Conservation (phyloP, 2,329 filamentous ascomycete species). For the Penicillium sp. region DNA sequence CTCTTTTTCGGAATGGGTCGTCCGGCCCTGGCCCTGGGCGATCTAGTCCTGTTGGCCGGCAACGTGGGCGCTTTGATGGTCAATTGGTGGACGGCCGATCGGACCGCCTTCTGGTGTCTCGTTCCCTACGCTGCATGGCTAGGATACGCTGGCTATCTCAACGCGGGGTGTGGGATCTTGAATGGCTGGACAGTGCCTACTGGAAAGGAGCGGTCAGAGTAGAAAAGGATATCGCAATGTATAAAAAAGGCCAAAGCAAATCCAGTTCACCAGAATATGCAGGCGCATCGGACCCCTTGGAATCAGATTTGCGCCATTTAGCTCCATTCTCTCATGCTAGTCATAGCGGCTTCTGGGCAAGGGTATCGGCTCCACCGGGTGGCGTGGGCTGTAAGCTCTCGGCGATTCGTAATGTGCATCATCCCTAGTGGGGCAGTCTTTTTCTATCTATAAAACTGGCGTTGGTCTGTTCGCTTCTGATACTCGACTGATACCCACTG, state of each 20-base stretch:
- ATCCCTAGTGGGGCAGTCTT: not conserved
- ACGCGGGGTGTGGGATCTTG: conserved; percentile 66
- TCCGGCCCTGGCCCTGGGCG: conserved; percentile 72
- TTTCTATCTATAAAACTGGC: conserved; percentile 20
- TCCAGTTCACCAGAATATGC: too few relatives aligned
- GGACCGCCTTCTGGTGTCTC: conserved; percentile 71
- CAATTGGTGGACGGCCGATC: conserved; percentile 74
- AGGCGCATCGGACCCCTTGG: not conserved
- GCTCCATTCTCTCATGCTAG: not conserved
- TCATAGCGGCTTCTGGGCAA: not conserved
- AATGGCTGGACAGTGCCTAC: conserved; percentile 61
- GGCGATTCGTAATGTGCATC: conserved; percentile 16
- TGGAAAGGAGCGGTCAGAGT: conserved; percentile 44
- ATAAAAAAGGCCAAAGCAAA: too few relatives aligned
- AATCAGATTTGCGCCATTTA: not conserved
- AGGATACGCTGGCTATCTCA: conserved; percentile 83
- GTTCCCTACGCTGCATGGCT: conserved; percentile 86
- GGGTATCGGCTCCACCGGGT: conserved; percentile 8
- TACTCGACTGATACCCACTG: not conserved
- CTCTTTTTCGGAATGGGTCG: conserved; percentile 81
- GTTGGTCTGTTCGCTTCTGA: conserved; percentile 4
- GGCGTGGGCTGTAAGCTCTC: conserved; percentile 9
- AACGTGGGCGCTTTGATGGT: conserved; percentile 73
- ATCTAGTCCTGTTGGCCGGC: conserved; percentile 73
- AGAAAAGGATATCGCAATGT: not conserved